Evolutionary conservation across 208 protist species (phyloP).

Genomic region (Leishmania tropica): DNA sequence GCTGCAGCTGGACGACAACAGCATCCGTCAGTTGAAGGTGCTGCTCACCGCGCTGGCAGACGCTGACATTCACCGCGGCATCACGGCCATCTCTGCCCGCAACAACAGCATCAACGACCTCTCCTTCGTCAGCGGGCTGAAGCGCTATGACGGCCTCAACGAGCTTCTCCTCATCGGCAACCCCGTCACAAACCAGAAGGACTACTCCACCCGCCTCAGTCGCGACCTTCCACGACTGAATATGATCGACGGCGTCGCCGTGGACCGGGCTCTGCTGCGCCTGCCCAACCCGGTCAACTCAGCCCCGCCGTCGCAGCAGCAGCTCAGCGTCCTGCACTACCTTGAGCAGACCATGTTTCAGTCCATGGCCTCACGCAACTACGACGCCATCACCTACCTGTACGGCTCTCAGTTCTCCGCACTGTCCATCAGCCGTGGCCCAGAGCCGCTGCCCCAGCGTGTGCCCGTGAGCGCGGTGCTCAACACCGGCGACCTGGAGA

Average conservation of each 20-base stretch:
- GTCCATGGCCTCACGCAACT: slow-evolving; percentile 28
- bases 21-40: slow-evolving; percentile 59
- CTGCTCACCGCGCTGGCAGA: slow-evolving; percentile 70
- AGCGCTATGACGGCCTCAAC: slow-evolving; percentile 62
- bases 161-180: slow-evolving; percentile 80
- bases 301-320: slow-evolving; percentile 21
- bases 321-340: slow-evolving; percentile 37
- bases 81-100: slow-evolving; percentile 74
- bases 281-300: slow-evolving; percentile 77
- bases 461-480: slow-evolving; percentile 48
- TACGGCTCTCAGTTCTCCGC: slow-evolving; percentile 35
- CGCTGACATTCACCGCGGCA: slow-evolving; percentile 57
- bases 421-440: slow-evolving; percentile 53
- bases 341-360: slow-evolving; percentile 36
- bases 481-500: slow-evolving; percentile 54
- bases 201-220: slow-evolving; percentile 54
- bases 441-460: slow-evolving; percentile 58
- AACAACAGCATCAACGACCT: slow-evolving; percentile 72
- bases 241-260: slow-evolving; percentile 60
- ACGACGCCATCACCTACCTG: slow-evolving; percentile 21
- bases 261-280: slow-evolving; percentile 54
- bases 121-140: slow-evolving; percentile 57
- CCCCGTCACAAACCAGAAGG: slow-evolving; percentile 34
- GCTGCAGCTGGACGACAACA: slow-evolving; percentile 69
- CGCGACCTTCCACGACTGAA: slow-evolving; percentile 52